These are phyloP conservation scores for Pyrenula aspistea DNA, from an alignment of 495 filamentous ascomycete genomes.

Conservation along the genomic window DNA sequence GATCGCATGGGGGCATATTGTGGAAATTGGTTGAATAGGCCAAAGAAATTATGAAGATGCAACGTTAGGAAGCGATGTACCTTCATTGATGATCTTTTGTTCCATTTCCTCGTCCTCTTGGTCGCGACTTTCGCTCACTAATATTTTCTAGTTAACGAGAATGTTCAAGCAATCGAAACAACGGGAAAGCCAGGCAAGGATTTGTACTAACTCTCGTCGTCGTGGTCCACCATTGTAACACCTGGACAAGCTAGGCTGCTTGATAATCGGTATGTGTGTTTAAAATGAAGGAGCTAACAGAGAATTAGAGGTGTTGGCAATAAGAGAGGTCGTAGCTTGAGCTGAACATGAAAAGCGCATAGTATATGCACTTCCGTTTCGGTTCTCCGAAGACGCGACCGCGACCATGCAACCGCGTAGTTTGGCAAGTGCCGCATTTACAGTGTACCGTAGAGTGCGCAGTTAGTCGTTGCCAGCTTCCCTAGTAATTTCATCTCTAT, in stretches of 20 bases:
- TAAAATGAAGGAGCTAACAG: too few relatives aligned
- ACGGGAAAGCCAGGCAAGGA: background rate
- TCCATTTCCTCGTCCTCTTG: conserved; percentile 63
- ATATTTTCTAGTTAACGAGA: conserved; percentile 9
- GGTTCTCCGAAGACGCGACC: background rate
- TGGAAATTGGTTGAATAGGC: background rate
- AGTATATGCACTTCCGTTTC: too few relatives aligned
- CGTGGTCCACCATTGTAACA: background rate
- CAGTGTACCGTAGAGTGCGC: background rate
- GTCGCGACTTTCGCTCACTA: conserved; percentile 35
- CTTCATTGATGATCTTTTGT: conserved; percentile 89
- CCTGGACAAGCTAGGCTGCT: too few relatives aligned
- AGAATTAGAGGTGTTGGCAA: too few relatives aligned
- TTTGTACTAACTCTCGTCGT: background rate
- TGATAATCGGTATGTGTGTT: too few relatives aligned
- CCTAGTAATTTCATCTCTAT: background rate
- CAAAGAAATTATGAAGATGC: too few relatives aligned
- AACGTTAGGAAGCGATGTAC: too few relatives aligned
- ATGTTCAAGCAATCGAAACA: conserved; percentile 3
- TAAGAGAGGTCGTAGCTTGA: too few relatives aligned
- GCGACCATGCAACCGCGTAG: background rate
- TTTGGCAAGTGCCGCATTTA: background rate
- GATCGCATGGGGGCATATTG: background rate
- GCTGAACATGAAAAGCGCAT: too few relatives aligned
- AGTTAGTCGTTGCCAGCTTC: background rate